Evolutionary conservation across 2,329 filamentous ascomycete species (phyloP).

Genomic region (Aureobasidium vineae): DNA sequence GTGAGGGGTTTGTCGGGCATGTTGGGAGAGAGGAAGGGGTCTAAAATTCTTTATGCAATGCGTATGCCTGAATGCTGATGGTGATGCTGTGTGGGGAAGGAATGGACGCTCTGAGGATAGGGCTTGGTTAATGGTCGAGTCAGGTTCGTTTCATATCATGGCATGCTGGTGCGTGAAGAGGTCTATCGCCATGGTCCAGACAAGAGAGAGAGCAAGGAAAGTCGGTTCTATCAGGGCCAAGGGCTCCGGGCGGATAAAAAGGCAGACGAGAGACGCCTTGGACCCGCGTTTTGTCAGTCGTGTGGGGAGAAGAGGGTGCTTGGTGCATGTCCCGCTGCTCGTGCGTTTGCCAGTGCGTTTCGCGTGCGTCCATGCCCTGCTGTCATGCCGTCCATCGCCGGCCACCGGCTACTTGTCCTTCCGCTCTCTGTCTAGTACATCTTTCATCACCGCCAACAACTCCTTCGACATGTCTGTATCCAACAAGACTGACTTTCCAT

Average conservation of each 20-base stretch:
- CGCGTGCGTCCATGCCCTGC: not conserved
- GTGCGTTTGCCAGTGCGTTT: not conserved
- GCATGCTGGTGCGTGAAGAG: not conserved
- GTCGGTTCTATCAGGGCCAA: not conserved
- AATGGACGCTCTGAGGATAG: slow-evolving; percentile 2
- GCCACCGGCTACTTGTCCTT: not conserved
- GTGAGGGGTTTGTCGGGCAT: slow-evolving; percentile 84
- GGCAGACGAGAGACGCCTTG: not conserved
- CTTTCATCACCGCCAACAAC: not conserved
- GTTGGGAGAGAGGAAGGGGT: not conserved
- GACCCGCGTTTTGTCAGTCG: no score
- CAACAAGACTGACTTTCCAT: not conserved
- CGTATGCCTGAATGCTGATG: not conserved
- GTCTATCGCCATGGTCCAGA: not conserved
- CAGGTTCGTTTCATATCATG: not conserved
- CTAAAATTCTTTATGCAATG: slow-evolving; percentile 9
- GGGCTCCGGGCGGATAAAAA: not conserved
- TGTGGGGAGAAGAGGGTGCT: not conserved
- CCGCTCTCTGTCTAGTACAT: not conserved
- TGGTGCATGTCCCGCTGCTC: slow-evolving; percentile 11
- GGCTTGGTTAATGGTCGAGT: not conserved
- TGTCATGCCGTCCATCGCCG: not conserved
- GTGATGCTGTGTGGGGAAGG: slow-evolving; percentile 2
- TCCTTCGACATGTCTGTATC: not conserved
- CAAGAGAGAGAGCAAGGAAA: not conserved